Evolutionary conservation across 371 early-diverging fungal species (phyloP).

Genomic region (Mucor irregularis): DNA sequence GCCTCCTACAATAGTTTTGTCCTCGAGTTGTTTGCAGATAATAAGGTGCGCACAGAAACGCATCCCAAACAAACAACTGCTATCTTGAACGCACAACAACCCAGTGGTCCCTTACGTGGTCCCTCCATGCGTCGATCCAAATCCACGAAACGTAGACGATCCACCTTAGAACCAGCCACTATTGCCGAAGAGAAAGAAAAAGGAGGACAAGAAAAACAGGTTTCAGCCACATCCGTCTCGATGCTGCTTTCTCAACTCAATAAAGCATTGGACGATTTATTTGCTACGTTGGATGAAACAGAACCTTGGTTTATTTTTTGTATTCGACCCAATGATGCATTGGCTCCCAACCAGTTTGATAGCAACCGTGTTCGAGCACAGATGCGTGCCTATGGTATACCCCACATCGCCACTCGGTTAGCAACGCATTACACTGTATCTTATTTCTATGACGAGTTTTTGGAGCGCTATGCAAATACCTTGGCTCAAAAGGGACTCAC

Average conservation of each 20-base stretch:
- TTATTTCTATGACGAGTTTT: constrained; percentile 43
- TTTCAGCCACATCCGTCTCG: neutral
- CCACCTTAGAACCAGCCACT: constrained; percentile 2
- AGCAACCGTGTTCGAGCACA: constrained; percentile 62
- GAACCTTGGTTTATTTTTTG: constrained; percentile 89
- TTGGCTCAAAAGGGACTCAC: constrained; percentile 7
- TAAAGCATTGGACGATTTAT: constrained; percentile 73
- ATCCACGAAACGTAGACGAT: constrained; percentile 27
- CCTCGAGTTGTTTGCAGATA: constrained; percentile 36
- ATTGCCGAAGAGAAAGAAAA: constrained; percentile 6
- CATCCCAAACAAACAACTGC: constrained; percentile 64
- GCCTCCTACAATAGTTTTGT: constrained; percentile 57
- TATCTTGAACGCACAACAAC: constrained; percentile 64
- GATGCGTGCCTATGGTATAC: constrained; percentile 58
- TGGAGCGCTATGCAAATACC: constrained; percentile 54
- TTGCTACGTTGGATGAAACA: constrained; percentile 81
- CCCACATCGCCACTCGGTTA: constrained; percentile 38
- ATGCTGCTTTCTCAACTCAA: constrained; percentile 61
- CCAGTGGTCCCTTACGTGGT: constrained; percentile 52
- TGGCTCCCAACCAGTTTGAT: constrained; percentile 64
- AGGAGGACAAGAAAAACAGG: constrained; percentile 1
- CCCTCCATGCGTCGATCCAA: constrained; percentile 49
- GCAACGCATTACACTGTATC: constrained; percentile 57
- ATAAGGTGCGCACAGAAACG: constrained; percentile 54
- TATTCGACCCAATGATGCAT: constrained; percentile 71